Conservation (phyloP, 148 eudicot genomes). For the Agrostemma githago region DNA sequence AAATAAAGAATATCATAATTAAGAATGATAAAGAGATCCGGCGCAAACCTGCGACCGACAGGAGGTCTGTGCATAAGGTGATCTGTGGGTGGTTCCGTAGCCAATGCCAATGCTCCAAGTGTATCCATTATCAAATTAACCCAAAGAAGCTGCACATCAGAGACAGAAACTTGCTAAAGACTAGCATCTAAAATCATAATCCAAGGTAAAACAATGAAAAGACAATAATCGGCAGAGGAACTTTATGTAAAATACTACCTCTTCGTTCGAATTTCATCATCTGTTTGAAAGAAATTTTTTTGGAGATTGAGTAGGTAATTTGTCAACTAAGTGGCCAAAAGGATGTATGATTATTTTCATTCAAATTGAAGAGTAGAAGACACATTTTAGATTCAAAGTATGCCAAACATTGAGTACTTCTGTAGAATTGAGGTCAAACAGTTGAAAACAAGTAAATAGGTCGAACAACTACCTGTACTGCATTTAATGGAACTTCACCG, state of each 20-base stretch:
- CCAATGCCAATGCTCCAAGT: slow-evolving; percentile 94
- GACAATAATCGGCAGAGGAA: neutral
- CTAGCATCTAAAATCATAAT: slow-evolving; percentile 5
- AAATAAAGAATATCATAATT: neutral
- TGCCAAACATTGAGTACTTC: neutral
- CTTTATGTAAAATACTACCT: neutral
- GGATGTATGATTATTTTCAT: neutral
- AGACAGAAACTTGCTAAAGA: slow-evolving; percentile 10
- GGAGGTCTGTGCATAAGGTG: slow-evolving; percentile 83
- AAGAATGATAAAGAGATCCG: neutral
- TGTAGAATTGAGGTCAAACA: neutral
- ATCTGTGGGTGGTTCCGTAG: slow-evolving; percentile 97
- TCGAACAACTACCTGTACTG: slow-evolving; percentile 59
- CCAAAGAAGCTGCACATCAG: slow-evolving; percentile 74
- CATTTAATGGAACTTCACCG: slow-evolving; percentile 87
- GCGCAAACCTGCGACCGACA: slow-evolving; percentile 79
- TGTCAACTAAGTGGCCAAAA: neutral
- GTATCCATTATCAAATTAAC: slow-evolving; percentile 98
- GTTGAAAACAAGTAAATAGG: neutral
- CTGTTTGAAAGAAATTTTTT: neutral
- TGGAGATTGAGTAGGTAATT: neutral
- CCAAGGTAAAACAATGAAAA: slow-evolving; percentile 3
- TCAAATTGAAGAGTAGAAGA: neutral
- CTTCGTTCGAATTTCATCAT: neutral
- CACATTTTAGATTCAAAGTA: neutral